phyloP scores from a whole-genome alignment of 2,329 filamentous ascomycete genomes.

The Fusarium virguliforme region DNA sequence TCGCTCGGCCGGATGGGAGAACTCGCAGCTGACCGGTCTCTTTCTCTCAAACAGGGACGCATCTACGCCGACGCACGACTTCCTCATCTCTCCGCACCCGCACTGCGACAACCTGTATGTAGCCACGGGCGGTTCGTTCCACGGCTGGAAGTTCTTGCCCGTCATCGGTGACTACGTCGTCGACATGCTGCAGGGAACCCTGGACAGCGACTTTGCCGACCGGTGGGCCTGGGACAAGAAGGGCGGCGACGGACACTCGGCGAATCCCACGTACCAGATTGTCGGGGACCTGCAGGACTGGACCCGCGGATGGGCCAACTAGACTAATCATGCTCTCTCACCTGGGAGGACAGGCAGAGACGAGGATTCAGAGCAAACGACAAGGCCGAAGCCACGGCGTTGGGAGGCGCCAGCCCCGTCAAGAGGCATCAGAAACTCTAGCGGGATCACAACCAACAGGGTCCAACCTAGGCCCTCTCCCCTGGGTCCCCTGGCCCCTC shows the following conservation, averaged over 20 bases:
- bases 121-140: slow-evolving; percentile 75
- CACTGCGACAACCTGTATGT: slow-evolving; percentile 69
- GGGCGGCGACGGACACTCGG: slow-evolving; percentile 59
- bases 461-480: neutral
- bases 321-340: neutral
- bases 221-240: slow-evolving; percentile 66
- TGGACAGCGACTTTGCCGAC: slow-evolving; percentile 57
- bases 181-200: slow-evolving; percentile 63
- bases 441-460: slow-evolving; percentile 21
- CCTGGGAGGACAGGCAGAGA: neutral
- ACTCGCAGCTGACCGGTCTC: slow-evolving; percentile 37
- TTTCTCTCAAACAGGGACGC: slow-evolving; percentile 66
- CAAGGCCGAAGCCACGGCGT: slow-evolving; percentile 20
- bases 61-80: slow-evolving; percentile 74
- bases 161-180: slow-evolving; percentile 73
- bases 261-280: slow-evolving; percentile 62
- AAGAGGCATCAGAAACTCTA: slow-evolving; percentile 8
- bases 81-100: slow-evolving; percentile 70
- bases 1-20: neutral
- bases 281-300: slow-evolving; percentile 60
- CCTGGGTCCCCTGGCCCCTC: neutral
- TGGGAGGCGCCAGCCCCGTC: slow-evolving; percentile 23
- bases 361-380: slow-evolving; percentile 1
- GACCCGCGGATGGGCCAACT: slow-evolving; percentile 53
- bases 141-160: slow-evolving; percentile 77